Conservation (phyloP, 1,284 basidiomycete species). For the Cutaneotrichosporon spelunceum region DNA sequence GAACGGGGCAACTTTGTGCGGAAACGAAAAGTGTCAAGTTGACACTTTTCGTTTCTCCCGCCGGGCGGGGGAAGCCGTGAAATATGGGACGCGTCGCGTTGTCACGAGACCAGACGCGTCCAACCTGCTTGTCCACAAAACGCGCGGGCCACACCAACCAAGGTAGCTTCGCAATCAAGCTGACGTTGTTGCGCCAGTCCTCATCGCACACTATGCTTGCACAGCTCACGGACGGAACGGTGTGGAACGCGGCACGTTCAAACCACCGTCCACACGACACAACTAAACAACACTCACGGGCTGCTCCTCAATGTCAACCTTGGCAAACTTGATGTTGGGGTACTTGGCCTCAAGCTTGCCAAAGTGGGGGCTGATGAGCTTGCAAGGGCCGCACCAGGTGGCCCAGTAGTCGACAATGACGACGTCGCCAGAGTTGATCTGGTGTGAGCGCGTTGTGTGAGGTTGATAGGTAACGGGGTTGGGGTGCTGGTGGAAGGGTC, state of each 20-base stretch:
- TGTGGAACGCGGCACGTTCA: neutral
- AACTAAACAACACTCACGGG: constrained; percentile 25
- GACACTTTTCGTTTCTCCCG: neutral
- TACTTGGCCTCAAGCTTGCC: constrained; percentile 60
- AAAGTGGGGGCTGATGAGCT: constrained; percentile 72
- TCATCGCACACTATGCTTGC: neutral
- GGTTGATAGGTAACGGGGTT: neutral
- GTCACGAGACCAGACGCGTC: neutral
- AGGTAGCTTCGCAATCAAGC: neutral
- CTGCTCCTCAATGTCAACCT: constrained; percentile 71
- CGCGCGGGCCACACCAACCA: neutral
- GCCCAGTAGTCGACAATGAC: constrained; percentile 72
- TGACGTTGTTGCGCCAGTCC: neutral
- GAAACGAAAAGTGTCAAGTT: no score
- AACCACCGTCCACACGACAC: neutral
- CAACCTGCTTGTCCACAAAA: neutral
- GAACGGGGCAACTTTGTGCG: no score
- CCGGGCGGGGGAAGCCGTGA: neutral
- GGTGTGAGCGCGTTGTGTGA: constrained; percentile 4
- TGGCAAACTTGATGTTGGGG: constrained; percentile 66
- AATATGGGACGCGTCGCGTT: neutral
- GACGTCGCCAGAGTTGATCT: constrained; percentile 63
- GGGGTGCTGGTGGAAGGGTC: neutral
- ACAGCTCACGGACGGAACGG: neutral
- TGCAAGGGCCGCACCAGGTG: constrained; percentile 65